Percentiles rank a stretch among this genome's conserved stretches.
Conservation (phyloP, 805 yeast genomes). For the Ogataea neopini region DNA sequence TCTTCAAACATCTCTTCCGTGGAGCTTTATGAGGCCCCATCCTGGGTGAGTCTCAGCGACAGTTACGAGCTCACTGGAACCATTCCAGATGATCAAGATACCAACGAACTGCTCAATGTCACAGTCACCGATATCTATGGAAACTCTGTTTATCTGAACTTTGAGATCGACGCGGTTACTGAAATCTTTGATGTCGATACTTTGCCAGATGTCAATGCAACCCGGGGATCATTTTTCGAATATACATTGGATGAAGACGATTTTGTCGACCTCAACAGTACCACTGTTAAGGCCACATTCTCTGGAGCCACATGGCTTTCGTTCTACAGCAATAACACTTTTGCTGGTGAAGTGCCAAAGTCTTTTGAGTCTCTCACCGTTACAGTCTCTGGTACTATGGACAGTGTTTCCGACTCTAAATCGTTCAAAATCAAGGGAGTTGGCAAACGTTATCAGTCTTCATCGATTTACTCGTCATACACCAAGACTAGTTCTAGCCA, state of each 20-base stretch:
- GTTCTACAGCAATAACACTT: constrained; percentile 59
- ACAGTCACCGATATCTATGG: constrained; percentile 59
- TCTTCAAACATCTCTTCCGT: constrained; percentile 56
- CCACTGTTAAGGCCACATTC: constrained; percentile 48
- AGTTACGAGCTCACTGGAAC: constrained; percentile 51
- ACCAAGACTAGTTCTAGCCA: not conserved
- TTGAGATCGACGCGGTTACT: constrained; percentile 51
- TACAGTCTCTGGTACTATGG: constrained; percentile 42
- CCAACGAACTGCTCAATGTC: constrained; percentile 47
- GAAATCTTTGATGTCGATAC: constrained; percentile 56
- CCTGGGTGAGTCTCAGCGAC: constrained; percentile 51
- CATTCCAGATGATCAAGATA: constrained; percentile 50
- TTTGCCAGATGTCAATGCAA: constrained; percentile 65
- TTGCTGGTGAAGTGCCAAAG: constrained; percentile 65
- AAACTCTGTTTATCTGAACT: constrained; percentile 59
- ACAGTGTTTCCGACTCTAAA: constrained; percentile 38
- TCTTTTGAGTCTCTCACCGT: constrained; percentile 44
- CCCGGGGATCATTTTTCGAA: constrained; percentile 59
- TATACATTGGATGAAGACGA: constrained; percentile 54
- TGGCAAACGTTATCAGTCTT: constrained; percentile 29
- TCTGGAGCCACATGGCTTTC: constrained; percentile 61
- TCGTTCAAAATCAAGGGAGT: constrained; percentile 58
- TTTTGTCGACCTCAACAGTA: constrained; percentile 54
- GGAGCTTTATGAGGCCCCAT: constrained; percentile 53
- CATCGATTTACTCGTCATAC: constrained; percentile 7